phyloP scores from a whole-genome alignment of 768 basidiomycete genomes.

The Cystobasidium onofrii region DNA sequence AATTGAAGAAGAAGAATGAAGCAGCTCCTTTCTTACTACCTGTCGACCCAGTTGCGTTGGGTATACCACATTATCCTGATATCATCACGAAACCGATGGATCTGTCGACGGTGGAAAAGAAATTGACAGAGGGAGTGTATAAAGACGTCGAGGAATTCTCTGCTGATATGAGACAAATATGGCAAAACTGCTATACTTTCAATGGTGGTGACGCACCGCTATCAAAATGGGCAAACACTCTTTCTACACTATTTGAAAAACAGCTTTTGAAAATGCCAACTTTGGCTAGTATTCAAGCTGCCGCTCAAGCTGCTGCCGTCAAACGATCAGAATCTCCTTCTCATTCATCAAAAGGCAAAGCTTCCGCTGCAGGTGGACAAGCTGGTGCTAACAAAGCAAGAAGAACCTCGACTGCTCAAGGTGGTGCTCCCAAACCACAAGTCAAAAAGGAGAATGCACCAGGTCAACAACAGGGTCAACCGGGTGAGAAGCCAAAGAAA shows the following conservation, averaged over 20 bases:
- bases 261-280: constrained; percentile 70
- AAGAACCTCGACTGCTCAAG: constrained; percentile 1
- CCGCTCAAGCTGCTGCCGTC: not conserved
- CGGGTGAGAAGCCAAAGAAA: constrained; percentile 81
- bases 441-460: not conserved
- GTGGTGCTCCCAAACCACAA: not conserved
- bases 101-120: constrained; percentile 80
- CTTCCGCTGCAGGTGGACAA: not conserved
- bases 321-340: constrained; percentile 7
- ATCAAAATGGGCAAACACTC: constrained; percentile 65
- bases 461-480: not conserved
- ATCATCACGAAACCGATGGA: constrained; percentile 93
- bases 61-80: constrained; percentile 69
- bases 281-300: constrained; percentile 4
- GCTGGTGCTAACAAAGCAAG: not conserved
- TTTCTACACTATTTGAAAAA: constrained; percentile 81
- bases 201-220: constrained; percentile 78
- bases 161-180: constrained; percentile 74
- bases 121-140: constrained; percentile 51
- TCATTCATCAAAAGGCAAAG: not conserved
- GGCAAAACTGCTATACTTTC: constrained; percentile 79
- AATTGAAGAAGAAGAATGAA: constrained; percentile 78
- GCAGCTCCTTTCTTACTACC: constrained; percentile 71
- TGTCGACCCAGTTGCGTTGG: constrained; percentile 69
- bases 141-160: constrained; percentile 63